phyloP scores from a whole-genome alignment of 768 basidiomycete species.

The Rhizopogon vesiculosus region DNA sequence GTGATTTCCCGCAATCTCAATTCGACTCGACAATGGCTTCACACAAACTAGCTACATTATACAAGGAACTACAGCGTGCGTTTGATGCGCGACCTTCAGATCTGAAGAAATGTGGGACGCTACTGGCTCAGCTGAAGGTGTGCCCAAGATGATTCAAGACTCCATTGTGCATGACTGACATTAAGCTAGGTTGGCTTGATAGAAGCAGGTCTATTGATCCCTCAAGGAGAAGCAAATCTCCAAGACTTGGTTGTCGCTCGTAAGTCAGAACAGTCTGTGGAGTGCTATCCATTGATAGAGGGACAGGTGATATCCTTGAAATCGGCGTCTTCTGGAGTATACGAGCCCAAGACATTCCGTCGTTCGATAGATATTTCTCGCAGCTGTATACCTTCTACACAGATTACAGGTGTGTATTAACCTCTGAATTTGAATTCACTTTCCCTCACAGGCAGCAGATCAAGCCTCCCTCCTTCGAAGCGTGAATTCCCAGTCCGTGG shows the following conservation, averaged over 20 bases:
- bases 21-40: constrained; percentile 40
- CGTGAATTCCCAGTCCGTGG: constrained; percentile 88
- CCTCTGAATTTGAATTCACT: constrained; percentile 4
- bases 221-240: constrained; percentile 56
- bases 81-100: constrained; percentile 66
- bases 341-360: constrained; percentile 80
- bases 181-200: constrained; percentile 64
- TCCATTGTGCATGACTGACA: background rate
- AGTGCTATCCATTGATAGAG: background rate
- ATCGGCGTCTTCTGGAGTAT: constrained; percentile 95
- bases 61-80: constrained; percentile 61
- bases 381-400: constrained; percentile 89
- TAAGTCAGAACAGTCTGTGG: constrained; percentile 33
- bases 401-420: constrained; percentile 60
- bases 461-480: constrained; percentile 74
- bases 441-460: constrained; percentile 33
- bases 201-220: constrained; percentile 71
- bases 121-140: constrained; percentile 78
- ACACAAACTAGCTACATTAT: constrained; percentile 51
- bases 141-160: background rate
- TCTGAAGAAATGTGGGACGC: constrained; percentile 56
- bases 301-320: constrained; percentile 87
- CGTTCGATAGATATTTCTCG: constrained; percentile 93
- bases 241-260: constrained; percentile 73
- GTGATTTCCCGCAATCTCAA: background rate